phyloP scores from a whole-genome alignment of 2,329 filamentous ascomycete species.

The Scleromitrula shiraiana region DNA sequence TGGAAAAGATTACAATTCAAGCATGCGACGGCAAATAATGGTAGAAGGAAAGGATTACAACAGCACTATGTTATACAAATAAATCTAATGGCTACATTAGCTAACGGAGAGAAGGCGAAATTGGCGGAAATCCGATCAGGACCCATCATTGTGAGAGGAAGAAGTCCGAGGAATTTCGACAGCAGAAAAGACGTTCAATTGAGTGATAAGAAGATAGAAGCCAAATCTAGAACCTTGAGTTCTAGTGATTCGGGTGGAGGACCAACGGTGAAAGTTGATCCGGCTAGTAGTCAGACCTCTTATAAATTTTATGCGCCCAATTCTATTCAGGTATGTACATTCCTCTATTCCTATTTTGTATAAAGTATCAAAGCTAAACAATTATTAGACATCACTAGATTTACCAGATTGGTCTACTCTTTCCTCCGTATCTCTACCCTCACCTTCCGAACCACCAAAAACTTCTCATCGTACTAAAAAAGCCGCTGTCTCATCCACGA shows the following conservation, averaged over 20 bases:
- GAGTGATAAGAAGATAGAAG: constrained; percentile 26
- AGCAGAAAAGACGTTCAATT: constrained; percentile 79
- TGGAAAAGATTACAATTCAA: constrained; percentile 96
- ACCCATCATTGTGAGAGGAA: constrained; percentile 88
- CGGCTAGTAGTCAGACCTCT: constrained; percentile 16
- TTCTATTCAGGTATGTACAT: constrained; percentile 21
- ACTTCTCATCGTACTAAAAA: constrained; percentile 19
- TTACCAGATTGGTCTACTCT: constrained; percentile 23
- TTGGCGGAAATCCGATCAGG: constrained; percentile 84
- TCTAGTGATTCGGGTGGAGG: constrained; percentile 10
- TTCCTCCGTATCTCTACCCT: constrained; percentile 6
- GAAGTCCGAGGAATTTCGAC: constrained; percentile 91
- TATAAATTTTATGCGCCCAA: constrained; percentile 26
- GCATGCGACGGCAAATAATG: constrained; percentile 94
- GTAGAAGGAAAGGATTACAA: constrained; percentile 84
- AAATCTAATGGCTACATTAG: constrained; percentile 70
- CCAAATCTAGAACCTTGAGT: constrained; percentile 23
- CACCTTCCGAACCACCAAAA: constrained; percentile 10
- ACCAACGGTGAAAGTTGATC: constrained; percentile 24
- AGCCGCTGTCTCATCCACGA: constrained; percentile 11
- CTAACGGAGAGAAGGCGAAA: constrained; percentile 53
- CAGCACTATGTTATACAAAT: constrained; percentile 91
- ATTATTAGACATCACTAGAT: constrained; percentile 21
- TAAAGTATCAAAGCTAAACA: neutral
- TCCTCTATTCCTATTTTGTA: neutral